Percentiles rank a stretch among this genome's conserved stretches.
phyloP scores from a whole-genome alignment of 345 rosid genomes.

The Bretschneidera sinensis region DNA sequence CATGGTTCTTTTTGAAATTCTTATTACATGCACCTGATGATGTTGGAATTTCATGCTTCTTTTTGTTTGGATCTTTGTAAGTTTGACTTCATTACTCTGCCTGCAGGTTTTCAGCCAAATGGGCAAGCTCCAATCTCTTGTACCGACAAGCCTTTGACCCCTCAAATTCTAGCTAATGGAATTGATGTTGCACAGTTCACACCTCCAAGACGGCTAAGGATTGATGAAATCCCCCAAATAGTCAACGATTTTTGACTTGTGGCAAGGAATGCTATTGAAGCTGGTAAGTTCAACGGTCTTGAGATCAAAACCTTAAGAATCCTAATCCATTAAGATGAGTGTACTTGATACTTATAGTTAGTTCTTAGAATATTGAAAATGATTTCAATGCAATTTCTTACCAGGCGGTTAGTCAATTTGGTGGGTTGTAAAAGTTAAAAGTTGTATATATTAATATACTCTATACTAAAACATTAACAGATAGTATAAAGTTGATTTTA shows the following conservation, averaged over 20 bases:
- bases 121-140: constrained; percentile 62
- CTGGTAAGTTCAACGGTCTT: constrained; percentile 34
- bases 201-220: constrained; percentile 50
- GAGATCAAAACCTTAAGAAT: background rate
- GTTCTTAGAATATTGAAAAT: too few relatives aligned
- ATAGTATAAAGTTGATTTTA: too few relatives aligned
- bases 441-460: too few relatives aligned
- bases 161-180: constrained; percentile 40
- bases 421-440: too few relatives aligned
- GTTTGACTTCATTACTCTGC: background rate
- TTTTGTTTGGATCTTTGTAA: background rate
- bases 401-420: too few relatives aligned
- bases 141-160: constrained; percentile 48
- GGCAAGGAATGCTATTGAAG: constrained; percentile 76
- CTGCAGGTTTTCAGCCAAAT: constrained; percentile 54
- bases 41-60: background rate
- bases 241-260: constrained; percentile 65
- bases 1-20: too few relatives aligned
- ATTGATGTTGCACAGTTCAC: constrained; percentile 35
- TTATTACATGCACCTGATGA: background rate
- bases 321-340: background rate
- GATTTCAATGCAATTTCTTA: too few relatives aligned
- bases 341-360: too few relatives aligned
- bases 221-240: constrained; percentile 64
- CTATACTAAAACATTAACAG: too few relatives aligned